Base-by-base conservation (phyloP, 768 basidiomycete genomes). In the Phylloporus sp. region DNA sequence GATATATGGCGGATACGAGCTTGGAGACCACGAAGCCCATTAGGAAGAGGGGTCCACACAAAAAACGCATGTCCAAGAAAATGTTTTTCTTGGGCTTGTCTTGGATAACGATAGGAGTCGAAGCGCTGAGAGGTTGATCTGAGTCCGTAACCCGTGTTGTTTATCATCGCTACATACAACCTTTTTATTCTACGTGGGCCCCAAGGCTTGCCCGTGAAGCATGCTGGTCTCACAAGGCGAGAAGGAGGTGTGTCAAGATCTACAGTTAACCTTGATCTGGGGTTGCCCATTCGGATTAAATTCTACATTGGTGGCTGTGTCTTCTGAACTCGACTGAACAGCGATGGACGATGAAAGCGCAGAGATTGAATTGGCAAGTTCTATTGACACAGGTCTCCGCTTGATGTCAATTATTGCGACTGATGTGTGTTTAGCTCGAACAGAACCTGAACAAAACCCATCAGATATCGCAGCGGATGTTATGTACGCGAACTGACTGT, bases 361-460 rank as follows among this genome's bases (percentile, higher is more conserved):
- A 52, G 62, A 64, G 39, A 64, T 64, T 1, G 62, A 64, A 44
- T 52, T 64, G 35, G 62, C 48, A n/a, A 23, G 59, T 39, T 12
- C 20, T 2, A n/a, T 35, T 35, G 6, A 32, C 31, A 13, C n/a
- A 27, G 7, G 13, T 22, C 0, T 13, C 12, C 4, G 22, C 3
- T 11, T 12, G 15, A n/a, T 11, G 24, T 20, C n/a, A n/a, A 39
- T 22, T 18, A 32, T 38, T 2, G 4, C 3, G 11, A 35, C 38
- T 56, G 13, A 53, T 27, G 12, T 34, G 3, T 23, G 12, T 34
- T 22, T 40, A 90, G 90, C 78, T 93, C 10, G 88, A 93, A 70
- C 91, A 92, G 69, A 91, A 92, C 64, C 73, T 93, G 38, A 84
- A 87, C 68, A 92, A 91, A 71, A 92, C 90, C 0, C 80, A 80